Base-by-base conservation (phyloP, 768 basidiomycete species). In the Cubamyces lactineus region DNA sequence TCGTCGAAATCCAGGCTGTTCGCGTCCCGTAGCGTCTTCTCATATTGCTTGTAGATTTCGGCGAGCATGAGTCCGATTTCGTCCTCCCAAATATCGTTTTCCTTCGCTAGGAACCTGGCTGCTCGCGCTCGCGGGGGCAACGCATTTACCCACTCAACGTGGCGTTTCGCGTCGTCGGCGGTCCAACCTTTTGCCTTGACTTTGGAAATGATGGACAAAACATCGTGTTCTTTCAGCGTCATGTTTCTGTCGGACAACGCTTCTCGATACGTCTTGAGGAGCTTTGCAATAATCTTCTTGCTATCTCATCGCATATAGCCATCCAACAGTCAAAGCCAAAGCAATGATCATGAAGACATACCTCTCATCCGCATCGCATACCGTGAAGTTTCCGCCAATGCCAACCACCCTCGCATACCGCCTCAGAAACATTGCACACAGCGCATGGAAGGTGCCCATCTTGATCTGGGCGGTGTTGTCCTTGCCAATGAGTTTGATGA, bases 1-100 rank as follows among this genome's bases (percentile, higher is more conserved):
- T 95, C 93, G 67, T 96, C 94, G 66, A 95, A 96, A 74, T 96
- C 94, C 12, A 96, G 76, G 34, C 87, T 84, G 66, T 92, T 92
- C 63, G 80, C 84, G 28, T 78, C 75, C 47, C 80, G 75, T 28
- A 95, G 77, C 12, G 77, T 75, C 7, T 75, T 77, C 66, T 92
- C 84, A 72, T 96, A 95, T 12, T 85, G 80, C 17, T 78, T 77
- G 70, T 87, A 92, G 5, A 91, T 74, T 51, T 83, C 74, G 1
- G 79, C 82, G 5, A 83, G 70, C 13, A 86, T 73, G 17, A 70
- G 71, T 15, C 63, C 67, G 4, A 59, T 12, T 0, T 51, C 45
- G 39, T 53, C 60, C 17, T 61, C 53, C 50, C 52, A 48, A 1
- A 56, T 13, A 13, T 45, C 49, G 17, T 26, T 28, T 23, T 45